Evolutionary conservation across 306 rosid species (phyloP), one percentile per base, ranked within the genome.

Genomic region (Acacia melanoxylon): DNA sequence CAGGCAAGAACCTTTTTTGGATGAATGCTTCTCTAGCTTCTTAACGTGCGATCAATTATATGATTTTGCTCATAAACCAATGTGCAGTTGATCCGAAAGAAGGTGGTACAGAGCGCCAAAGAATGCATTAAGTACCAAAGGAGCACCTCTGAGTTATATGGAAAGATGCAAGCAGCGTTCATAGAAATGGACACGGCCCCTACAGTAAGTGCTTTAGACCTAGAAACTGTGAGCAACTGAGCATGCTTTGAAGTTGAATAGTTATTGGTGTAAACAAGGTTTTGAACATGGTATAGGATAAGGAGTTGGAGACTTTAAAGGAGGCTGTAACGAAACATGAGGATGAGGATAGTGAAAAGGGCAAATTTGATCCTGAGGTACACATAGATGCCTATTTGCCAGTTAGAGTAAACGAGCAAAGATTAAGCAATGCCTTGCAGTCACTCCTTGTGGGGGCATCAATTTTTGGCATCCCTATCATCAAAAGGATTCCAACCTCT

Each of bases 351-450:
- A 88, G 81, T 51, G 73, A 65, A n/a, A 78, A 70, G 35, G 88
- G 62, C 10, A 51, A 82, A 24, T 88, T 93, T 83, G 97, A 94
- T 81, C 93, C 93, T 16, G 97, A 92, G 89, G 84, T 78, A 88
- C 87, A 89, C 89, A 86, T 90, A 68, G 97, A 94, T 70, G 91
- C 78, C 37, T 83, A 83, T 81, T 86, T 94, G 52, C 98, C 98
- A 0, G 97, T 90, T 62, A 85, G 97, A 62, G 98, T 94, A 68
- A 91, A 89, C 19, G 98, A 94, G 93, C 98, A 94, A 84, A 88
- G 97, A 91, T 44, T 93, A 86, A 91, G 94, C 86, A 94, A 91
- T 80, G 83, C 91, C 66, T 72, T 93, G 75, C 98, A 92, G 86
- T 89, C 98, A 33, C 84, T 94, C 66, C 83, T 94, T 54, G 85